Evolutionary conservation across 2,329 filamentous ascomycete species (phyloP), one percentile per base, ranked within the genome.

Genomic region (Alternaria postmessia): DNA sequence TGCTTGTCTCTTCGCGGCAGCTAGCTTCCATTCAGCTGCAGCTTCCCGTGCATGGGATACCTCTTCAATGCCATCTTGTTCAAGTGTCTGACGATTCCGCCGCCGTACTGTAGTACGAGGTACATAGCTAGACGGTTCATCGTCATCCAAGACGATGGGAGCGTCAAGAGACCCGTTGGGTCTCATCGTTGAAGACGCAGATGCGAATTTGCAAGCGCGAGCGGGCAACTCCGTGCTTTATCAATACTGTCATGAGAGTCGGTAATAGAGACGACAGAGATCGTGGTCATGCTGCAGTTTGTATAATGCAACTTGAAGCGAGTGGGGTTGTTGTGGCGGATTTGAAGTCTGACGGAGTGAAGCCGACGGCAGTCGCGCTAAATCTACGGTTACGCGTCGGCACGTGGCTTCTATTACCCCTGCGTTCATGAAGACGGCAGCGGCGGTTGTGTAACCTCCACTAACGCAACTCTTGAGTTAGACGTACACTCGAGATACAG

Each of bases 1-100:
- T 34, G 18, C 34, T 18, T 34, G 49, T 42, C 46, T 52, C 28
- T 44, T 47, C 20, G 42, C 47, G n/a, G 43, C 54, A 24, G 54
- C 54, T n/a, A 48, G 42, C 30, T 53, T 43, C 54, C 54, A 57
- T 38, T 42, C 54, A 52, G 34, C 38, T 28, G 38, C 49, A 24
- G 42, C 43, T 53, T 57, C 39, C 36, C 53, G 48, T 41, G 48
- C 58, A 6, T 49, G 7, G 20, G 30, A 38, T 30, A 57, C 20
- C 28, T 57, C 48, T 48, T 61, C 42, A 34, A 61, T 42, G 28
- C 49, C 54, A 57, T 57, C 54, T 20, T 57, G 26, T 12, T 57
- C 58, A 14, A 61, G 48, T 8, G 47, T 61, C 26, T 57, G 58
- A 7, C 36, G 43, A 42, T 42, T 32, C 12, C 22, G 48, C 32